Conservation (phyloP, 495 filamentous ascomycete species). For the Penicillium cosmopolitanum region DNA sequence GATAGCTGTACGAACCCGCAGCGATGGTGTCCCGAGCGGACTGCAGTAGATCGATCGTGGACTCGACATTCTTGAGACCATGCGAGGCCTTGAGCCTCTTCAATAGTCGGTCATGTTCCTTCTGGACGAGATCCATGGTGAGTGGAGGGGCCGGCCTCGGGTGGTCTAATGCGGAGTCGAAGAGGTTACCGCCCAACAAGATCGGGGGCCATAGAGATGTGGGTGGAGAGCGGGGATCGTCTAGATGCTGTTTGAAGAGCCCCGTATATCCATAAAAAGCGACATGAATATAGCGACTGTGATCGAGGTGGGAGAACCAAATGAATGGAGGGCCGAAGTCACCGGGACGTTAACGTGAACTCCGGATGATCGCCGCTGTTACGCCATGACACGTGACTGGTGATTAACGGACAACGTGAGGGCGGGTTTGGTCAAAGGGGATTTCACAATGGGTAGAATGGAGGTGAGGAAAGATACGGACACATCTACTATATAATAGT, state of each 20-base stretch:
- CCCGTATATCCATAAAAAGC: background rate
- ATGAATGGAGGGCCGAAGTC: slow-evolving; percentile 1
- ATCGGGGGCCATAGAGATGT: slow-evolving; percentile 19
- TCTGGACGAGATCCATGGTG: slow-evolving; percentile 72
- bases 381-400: slow-evolving; percentile 30
- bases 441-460: too few species aligned
- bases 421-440: too few species aligned
- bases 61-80: slow-evolving; percentile 74
- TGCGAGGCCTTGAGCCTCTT: slow-evolving; percentile 71
- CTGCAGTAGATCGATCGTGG: slow-evolving; percentile 74
- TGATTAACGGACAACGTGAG: background rate
- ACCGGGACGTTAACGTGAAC: slow-evolving; percentile 9
- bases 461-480: too few species aligned
- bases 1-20: slow-evolving; percentile 53
- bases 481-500: too few species aligned
- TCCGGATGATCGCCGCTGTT: slow-evolving; percentile 26
- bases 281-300: slow-evolving; percentile 9
- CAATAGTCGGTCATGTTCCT: slow-evolving; percentile 71
- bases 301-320: slow-evolving; percentile 1
- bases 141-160: slow-evolving; percentile 4
- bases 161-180: slow-evolving; percentile 24
- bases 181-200: slow-evolving; percentile 33
- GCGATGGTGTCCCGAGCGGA: slow-evolving; percentile 71
- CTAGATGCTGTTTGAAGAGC: background rate
- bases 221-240: background rate